Base-by-base conservation (phyloP, 2,329 filamentous ascomycete genomes). In the Trichoderma lentiforme region DNA sequence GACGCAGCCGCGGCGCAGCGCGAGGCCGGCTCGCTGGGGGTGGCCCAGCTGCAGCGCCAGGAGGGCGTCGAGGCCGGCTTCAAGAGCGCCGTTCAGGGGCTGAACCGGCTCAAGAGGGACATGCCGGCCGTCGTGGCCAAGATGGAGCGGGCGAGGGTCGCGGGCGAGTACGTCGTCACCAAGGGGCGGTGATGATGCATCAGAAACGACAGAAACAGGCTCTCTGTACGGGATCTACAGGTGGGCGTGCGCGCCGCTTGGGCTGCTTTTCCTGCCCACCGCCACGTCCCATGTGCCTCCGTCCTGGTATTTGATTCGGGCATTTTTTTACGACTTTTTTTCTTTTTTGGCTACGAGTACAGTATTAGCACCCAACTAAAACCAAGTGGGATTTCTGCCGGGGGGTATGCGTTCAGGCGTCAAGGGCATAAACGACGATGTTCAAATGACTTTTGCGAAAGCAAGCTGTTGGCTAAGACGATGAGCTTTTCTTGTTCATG, bases 81-180 rank as follows among this genome's bases (percentile, higher is more conserved):
- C 72, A 79, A 74, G 1, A 80, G 74, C 11, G 87, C 87, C 0
- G 84, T 91, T 2, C 83, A 83, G 62, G 84, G 83, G 18, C 76
- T 91, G 70, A 86, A 81, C 3, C 79, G 84, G 74, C 74, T 91
- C 71, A 89, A 89, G 82, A 84, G 84, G 76, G 86, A 87, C 43
- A 87, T 91, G 86, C 88, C 89, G 18, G 84, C 87, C 24, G 86
- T 87, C 4, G 88, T 90, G 76, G 90, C 89, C 69, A 87, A 85
- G 79, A 90, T 91, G 86, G 89, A 91, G 83, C 84, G 89, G 79
- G 89, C 90, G 71, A 83, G 87, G 73, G 84, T 87, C 18, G 89
- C 88, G 26, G 87, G 86, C 18, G 84, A 87, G 75, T 90, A 90
- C 78, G 87, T 88, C 8, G 82, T 87, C 28, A 78, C 78, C 26